Evolutionary conservation across 352 stramenopile genomes (phyloP).

Genomic region (Phytophthora litchii): DNA sequence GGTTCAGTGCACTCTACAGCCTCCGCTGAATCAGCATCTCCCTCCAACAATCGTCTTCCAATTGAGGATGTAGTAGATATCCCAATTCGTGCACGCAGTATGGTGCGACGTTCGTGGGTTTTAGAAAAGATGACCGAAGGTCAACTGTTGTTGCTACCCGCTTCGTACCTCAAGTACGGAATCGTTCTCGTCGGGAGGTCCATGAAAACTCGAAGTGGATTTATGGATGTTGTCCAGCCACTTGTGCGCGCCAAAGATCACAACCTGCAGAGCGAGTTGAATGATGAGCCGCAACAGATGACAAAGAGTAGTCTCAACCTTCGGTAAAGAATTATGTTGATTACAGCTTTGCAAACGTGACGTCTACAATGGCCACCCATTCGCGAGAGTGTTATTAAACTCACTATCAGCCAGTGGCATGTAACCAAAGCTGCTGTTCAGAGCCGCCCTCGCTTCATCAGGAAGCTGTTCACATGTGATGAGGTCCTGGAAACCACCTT

Average conservation of each 20-base stretch:
- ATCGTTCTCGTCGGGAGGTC: conserved; percentile 38
- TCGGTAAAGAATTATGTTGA: conserved; percentile 9
- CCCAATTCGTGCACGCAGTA: conserved; percentile 52
- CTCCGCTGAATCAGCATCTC: conserved; percentile 11
- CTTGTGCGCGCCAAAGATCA: conserved; percentile 32
- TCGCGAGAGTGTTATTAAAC: no score
- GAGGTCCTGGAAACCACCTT: conserved; percentile 4
- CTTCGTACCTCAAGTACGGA: conserved; percentile 51
- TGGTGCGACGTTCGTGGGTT: conserved; percentile 42
- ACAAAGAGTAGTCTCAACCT: conserved; percentile 9
- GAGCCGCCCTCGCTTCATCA: no score
- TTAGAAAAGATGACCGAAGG: conserved; percentile 42
- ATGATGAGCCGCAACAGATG: conserved; percentile 9
- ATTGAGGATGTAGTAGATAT: conserved; percentile 40
- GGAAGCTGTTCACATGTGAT: conserved; percentile 2
- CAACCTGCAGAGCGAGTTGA: neutral
- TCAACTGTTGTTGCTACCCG: conserved; percentile 47
- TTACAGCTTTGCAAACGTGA: no score
- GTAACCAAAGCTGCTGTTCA: no score
- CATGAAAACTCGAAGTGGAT: conserved; percentile 47
- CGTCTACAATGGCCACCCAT: no score
- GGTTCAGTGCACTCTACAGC: conserved; percentile 7
- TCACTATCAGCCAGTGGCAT: no score
- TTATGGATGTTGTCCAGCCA: conserved; percentile 51
- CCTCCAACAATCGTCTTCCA: conserved; percentile 31